These are phyloP conservation scores for Debaryomyces tyrocola DNA, from an alignment of 805 yeast species.

Conservation along the genomic window DNA sequence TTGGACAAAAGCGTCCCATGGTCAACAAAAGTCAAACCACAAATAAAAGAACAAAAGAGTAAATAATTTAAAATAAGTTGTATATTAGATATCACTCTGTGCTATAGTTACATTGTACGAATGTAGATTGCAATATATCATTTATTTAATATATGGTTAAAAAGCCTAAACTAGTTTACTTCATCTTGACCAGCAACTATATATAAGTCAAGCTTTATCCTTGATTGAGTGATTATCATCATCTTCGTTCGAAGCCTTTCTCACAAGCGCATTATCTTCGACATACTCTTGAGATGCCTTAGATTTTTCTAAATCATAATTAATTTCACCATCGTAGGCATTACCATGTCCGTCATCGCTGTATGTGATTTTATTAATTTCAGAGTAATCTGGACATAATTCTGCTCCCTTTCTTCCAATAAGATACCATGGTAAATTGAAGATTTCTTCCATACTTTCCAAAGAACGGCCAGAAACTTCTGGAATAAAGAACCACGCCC, in stretches of 20 bases:
- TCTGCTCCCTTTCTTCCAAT: constrained; percentile 55
- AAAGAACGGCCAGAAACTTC: constrained; percentile 52
- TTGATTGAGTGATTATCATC: not conserved
- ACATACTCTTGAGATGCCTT: constrained; percentile 11
- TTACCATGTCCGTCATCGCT: constrained; percentile 14
- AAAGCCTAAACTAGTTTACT: too few species aligned
- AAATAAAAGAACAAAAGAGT: constrained; percentile 19
- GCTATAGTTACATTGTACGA: not conserved
- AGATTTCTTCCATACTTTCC: constrained; percentile 53
- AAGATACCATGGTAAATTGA: constrained; percentile 56
- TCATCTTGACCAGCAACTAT: not conserved
- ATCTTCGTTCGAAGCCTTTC: not conserved
- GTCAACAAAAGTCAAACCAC: constrained; percentile 7
- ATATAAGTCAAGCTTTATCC: not conserved
- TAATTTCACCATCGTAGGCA: constrained; percentile 8
- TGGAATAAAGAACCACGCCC: constrained; percentile 52
- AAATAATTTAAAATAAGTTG: not conserved
- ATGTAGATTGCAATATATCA: not conserved
- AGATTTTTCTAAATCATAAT: constrained; percentile 6
- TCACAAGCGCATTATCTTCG: constrained; percentile 4
- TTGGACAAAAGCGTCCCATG: constrained; percentile 16
- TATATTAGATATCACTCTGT: not conserved
- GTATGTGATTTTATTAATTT: constrained; percentile 31
- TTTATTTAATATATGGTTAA: too few species aligned
- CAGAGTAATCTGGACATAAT: constrained; percentile 53